phyloP scores from a whole-genome alignment of 495 filamentous ascomycete genomes.

The Aspergillus carlsbadensis region DNA sequence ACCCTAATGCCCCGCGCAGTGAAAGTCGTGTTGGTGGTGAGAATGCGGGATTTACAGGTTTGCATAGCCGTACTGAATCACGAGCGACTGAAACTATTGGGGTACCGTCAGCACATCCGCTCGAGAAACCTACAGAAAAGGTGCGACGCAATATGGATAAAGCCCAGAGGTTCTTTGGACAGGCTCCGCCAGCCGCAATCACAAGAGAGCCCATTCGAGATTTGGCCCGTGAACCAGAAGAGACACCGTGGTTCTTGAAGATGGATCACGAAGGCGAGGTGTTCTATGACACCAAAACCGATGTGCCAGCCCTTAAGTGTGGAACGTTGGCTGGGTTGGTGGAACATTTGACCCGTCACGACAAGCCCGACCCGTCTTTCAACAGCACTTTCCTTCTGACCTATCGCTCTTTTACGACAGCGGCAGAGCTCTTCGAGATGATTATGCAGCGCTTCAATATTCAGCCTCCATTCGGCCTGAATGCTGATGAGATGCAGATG shows the following conservation, averaged over 20 bases:
- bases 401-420: conserved; percentile 91
- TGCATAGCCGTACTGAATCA: conserved; percentile 36
- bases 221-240: conserved; percentile 59
- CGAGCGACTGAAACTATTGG: conserved; percentile 48
- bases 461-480: conserved; percentile 85
- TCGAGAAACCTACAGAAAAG: conserved; percentile 56
- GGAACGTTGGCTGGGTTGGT: conserved; percentile 87
- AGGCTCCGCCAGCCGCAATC: conserved; percentile 62
- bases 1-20: conserved; percentile 29
- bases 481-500: conserved; percentile 69
- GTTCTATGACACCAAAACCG: conserved; percentile 77
- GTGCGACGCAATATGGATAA: conserved; percentile 75
- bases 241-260: conserved; percentile 77
- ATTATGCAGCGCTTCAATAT: conserved; percentile 87
- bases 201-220: conserved; percentile 44
- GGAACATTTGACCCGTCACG: conserved; percentile 94
- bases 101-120: conserved; percentile 63
- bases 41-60: conserved; percentile 25
- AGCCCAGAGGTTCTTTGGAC: conserved; percentile 84
- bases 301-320: conserved; percentile 73
- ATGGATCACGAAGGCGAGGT: conserved; percentile 91
- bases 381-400: conserved; percentile 98
- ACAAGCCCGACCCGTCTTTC: conserved; percentile 91
- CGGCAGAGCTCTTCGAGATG: conserved; percentile 87
- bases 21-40: conserved; percentile 40